A percentile compares a stretch with the other conserved stretches of the same genome.
Evolutionary conservation across 179 eudicot species (phyloP).

Genomic region (Patellifolia procumbens): DNA sequence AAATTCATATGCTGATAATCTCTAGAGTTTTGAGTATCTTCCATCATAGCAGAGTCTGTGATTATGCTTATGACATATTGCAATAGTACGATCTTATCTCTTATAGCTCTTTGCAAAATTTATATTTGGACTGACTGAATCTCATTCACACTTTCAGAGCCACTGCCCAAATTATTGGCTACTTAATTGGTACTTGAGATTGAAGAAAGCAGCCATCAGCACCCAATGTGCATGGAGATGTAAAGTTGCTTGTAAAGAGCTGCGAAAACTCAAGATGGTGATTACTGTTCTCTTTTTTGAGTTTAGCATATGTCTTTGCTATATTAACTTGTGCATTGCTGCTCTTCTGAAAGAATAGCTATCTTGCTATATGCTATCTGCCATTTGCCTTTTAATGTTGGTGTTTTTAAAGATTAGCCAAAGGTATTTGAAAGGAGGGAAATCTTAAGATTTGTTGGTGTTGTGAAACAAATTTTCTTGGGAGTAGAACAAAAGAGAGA

Average conservation of each 20-base stretch:
- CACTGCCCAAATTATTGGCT: slow-evolving; percentile 74
- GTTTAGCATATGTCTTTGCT: not conserved
- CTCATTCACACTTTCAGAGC: slow-evolving; percentile 60
- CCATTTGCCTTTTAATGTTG: not conserved
- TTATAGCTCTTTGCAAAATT: not conserved
- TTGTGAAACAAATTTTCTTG: too few relatives aligned
- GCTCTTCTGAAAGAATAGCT: not conserved
- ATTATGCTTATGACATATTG: not conserved
- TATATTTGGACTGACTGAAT: slow-evolving; percentile 15
- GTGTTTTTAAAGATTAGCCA: not conserved
- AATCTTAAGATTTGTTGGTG: too few relatives aligned
- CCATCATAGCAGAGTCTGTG: not conserved
- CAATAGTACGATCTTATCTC: too few relatives aligned
- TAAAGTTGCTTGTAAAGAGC: slow-evolving; percentile 79
- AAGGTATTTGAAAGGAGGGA: too few relatives aligned
- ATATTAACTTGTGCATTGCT: not conserved
- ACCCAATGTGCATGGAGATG: slow-evolving; percentile 99
- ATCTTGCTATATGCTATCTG: not conserved
- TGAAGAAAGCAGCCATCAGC: slow-evolving; percentile 77
- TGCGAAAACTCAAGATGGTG: slow-evolving; percentile 86
- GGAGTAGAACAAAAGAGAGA: too few relatives aligned
- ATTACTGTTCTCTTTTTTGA: slow-evolving; percentile 18
- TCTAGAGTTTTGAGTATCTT: not conserved
- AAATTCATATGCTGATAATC: not conserved
- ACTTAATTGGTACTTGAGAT: slow-evolving; percentile 47